phyloP scores from a whole-genome alignment of 179 eudicot species.

The Corrigiola litoralis region DNA sequence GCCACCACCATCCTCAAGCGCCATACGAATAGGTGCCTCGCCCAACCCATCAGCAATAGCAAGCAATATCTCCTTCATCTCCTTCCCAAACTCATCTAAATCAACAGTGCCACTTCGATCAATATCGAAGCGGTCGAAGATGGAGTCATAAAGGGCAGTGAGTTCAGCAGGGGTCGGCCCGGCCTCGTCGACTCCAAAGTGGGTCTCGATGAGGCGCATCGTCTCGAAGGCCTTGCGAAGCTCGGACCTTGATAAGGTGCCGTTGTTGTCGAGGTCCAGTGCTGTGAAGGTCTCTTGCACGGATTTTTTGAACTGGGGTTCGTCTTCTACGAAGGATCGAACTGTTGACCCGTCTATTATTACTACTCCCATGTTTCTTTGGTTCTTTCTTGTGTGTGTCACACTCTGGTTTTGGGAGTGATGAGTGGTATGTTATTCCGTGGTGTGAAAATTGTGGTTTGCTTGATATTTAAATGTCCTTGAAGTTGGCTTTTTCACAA shows the following conservation, averaged over 20 bases:
- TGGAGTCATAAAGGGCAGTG: conserved; percentile 56
- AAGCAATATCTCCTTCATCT: conserved; percentile 66
- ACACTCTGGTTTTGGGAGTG: too few species aligned
- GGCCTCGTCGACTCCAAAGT: conserved; percentile 52
- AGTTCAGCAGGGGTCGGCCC: conserved; percentile 49
- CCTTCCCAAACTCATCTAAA: conserved; percentile 43
- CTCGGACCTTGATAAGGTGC: conserved; percentile 59
- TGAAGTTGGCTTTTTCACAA: too few species aligned
- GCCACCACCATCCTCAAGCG: conserved; percentile 42
- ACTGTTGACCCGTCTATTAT: conserved; percentile 75
- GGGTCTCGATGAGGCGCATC: conserved; percentile 49
- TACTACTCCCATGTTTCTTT: conserved; percentile 57
- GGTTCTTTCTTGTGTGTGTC: not conserved
- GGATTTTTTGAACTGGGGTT: conserved; percentile 46
- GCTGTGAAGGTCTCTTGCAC: conserved; percentile 37
- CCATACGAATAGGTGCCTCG: conserved; percentile 63
- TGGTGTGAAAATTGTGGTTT: not conserved
- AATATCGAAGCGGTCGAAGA: conserved; percentile 56
- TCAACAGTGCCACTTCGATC: conserved; percentile 53
- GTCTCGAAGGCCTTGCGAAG: conserved; percentile 65
- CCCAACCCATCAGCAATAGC: conserved; percentile 80
- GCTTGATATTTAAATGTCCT: too few species aligned
- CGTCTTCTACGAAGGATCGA: conserved; percentile 55
- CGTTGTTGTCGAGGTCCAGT: conserved; percentile 54
- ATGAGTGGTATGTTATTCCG: not conserved